Conservation (phyloP, 1,284 basidiomycete genomes). For the Rhodotorula sp. region DNA sequence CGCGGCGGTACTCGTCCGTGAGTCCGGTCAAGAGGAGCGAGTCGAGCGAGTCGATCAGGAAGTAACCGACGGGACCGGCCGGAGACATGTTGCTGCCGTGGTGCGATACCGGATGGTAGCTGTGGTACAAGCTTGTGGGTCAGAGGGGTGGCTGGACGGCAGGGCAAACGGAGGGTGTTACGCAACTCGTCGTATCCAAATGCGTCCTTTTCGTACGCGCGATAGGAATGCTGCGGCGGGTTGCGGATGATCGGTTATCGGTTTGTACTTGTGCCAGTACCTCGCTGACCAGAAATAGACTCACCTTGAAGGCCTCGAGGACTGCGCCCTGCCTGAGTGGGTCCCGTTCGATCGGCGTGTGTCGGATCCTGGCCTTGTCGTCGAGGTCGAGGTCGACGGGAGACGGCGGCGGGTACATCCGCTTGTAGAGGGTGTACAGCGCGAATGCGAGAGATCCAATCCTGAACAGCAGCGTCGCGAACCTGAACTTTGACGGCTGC, state of each 20-base stretch:
- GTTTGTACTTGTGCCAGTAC: too few relatives aligned
- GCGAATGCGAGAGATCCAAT: conserved; percentile 8
- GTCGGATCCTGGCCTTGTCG: not conserved
- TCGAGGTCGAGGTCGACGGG: not conserved
- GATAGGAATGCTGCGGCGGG: conserved; percentile 44
- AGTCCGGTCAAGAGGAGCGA: conserved; percentile 79
- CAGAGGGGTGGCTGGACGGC: not conserved
- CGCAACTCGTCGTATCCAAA: conserved; percentile 73
- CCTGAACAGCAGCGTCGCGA: conserved; percentile 3
- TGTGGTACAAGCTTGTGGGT: conserved; percentile 5
- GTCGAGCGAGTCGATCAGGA: conserved; percentile 57
- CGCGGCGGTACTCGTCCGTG: conserved; percentile 75
- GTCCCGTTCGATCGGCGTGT: conserved; percentile 51
- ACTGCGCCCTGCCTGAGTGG: conserved; percentile 64
- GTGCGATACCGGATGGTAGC: conserved; percentile 72
- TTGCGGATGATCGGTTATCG: not conserved
- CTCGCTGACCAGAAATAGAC: too few relatives aligned
- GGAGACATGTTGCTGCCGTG: conserved; percentile 69
- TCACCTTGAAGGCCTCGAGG: conserved; percentile 74
- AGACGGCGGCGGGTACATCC: not conserved
- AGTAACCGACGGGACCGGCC: conserved; percentile 66
- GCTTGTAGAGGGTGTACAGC: conserved; percentile 8
- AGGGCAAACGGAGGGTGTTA: not conserved
- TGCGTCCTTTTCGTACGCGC: conserved; percentile 68
- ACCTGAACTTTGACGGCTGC: not conserved